Evolutionary conservation across 192 early-diverging fungal species (phyloP), one percentile per base, ranked within the genome.

Genomic region (Coemansia guatemalensis): DNA sequence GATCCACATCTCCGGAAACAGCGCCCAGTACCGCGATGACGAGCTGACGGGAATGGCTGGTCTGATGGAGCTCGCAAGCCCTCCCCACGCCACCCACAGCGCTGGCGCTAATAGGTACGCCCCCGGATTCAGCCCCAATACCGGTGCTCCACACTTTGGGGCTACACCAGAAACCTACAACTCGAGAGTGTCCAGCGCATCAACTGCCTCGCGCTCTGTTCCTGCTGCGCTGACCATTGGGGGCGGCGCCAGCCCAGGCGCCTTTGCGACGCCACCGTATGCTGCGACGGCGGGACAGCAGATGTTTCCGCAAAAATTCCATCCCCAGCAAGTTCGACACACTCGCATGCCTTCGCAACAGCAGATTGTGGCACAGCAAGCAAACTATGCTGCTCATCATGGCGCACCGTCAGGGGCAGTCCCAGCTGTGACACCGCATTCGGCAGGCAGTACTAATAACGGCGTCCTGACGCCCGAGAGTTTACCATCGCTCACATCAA

Each of bases 31-130:
- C 58, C 65, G 77, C 62, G 77, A 80, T 27, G 77, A 80, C 58
- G 77, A 80, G 62, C 64, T 80, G 21, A 74, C 77, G 0, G 77
- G 77, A 9, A 80, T 80, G 77, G 72, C 71, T 2, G 77, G 77
- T 21, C 65, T 80, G 68, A 80, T 80, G 77, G 77, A 80, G 65
- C 72, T 80, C 12, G 68, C 77, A 12, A 61, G 67, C 25, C 72
- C 75, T 18, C 55, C 62, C 55, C 33, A 56, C 29, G 52, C 49
- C 8, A 62, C 47, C 6, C 74, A 60, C 52, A 62, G 67, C 64
- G 39, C 56, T 17, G 74, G 68, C 30, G 51, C 74, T 11, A 47
- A 53, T 41, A 60, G 44, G 27, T 64, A 58, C 5, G 23, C 54
- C 35, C 35, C 58, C 17, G 29, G 48, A 24, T 41, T 53, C 26